Percentiles rank a stretch among this genome's conserved stretches.
These are phyloP conservation scores for Pythium pyrilobum DNA, from an alignment of 352 stramenopile species.

Conservation along the genomic window DNA sequence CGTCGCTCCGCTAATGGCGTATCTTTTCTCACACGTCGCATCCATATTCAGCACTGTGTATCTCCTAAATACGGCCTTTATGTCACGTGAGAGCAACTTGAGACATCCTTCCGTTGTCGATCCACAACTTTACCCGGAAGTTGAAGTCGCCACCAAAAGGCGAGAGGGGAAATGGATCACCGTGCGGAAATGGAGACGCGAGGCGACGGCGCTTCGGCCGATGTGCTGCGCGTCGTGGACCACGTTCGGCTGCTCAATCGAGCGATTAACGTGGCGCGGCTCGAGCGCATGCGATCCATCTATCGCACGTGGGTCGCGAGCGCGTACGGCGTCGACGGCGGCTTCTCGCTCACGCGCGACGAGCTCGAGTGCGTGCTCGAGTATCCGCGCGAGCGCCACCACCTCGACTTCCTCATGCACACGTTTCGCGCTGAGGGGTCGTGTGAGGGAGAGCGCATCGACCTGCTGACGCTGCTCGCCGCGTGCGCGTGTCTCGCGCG, in stretches of 20 bases:
- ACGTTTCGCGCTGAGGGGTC: slow-evolving; percentile 21
- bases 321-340: slow-evolving; percentile 36
- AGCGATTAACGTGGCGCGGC: slow-evolving; percentile 32
- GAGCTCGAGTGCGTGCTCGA: slow-evolving; percentile 64
- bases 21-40: slow-evolving; percentile 16
- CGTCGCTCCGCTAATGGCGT: slow-evolving; percentile 10
- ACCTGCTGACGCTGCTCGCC: slow-evolving; percentile 53
- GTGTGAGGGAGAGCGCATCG: slow-evolving; percentile 20
- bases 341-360: slow-evolving; percentile 51
- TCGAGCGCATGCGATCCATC: slow-evolving; percentile 53
- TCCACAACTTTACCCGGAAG: too few relatives aligned
- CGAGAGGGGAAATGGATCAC: background rate
- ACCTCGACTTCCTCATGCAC: slow-evolving; percentile 48
- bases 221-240: slow-evolving; percentile 25
- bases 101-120: too few relatives aligned
- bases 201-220: background rate
- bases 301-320: slow-evolving; percentile 49
- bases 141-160: slow-evolving; percentile 8
- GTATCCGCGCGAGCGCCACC: slow-evolving; percentile 24
- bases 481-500: slow-evolving; percentile 38
- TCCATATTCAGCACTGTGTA: background rate
- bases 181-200: background rate
- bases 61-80: too few relatives aligned
- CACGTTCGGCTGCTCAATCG: slow-evolving; percentile 35
- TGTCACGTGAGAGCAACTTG: too few relatives aligned